Evolutionary conservation across 192 early-diverging fungal species (phyloP), one percentile per base, ranked within the genome.

Genomic region (Mortierella hygrophila): DNA sequence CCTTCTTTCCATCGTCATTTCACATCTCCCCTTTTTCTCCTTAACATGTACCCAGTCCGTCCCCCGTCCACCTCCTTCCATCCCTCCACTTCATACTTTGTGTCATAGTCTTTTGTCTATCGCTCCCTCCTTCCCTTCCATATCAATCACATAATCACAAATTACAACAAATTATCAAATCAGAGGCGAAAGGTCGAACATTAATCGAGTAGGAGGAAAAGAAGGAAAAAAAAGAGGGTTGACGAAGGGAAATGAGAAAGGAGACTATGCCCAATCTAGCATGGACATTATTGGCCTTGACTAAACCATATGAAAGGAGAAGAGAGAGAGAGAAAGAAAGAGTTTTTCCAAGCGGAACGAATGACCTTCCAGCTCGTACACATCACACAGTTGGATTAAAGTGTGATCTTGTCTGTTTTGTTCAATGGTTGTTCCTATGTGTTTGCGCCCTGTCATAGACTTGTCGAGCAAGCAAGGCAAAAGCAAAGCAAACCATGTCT

Each of bases 181-280:
- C 16, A 52, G 26, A 63, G n/a, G 23, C 21, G n/a, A 26, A 55
- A 10, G 55, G 47, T 5, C 47, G 18, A 20, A 60, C 60, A 63
- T 63, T 63, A 29, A 32, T 63, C 13, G 60, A 65, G 60, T 32
- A 4, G 60, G 35, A 65, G 60, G 29, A 65, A 26, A 32, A 13
- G 60, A 65, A 65, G 6, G 60, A 65, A 32, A 26, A n/a, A 6
- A 29, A 65, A 21, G 49, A 20, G 49, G 49, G 20, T 52, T 18
- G 49, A 52, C 49, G 16, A 52, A 16, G 18, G 49, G 4, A 20
- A 52, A 52, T 5, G 49, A 16, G 16, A 63, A 65, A 65, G n/a
- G 37, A 47, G 32, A 60, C 82, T 78, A 82, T 74, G 55, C 81
- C 71, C 81, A 77, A 82, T 82, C 55, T 23, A 76, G 81, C 47